These are phyloP conservation scores for Bremia lactucae DNA, from an alignment of 352 stramenopile species.

Conservation along the genomic window DNA sequence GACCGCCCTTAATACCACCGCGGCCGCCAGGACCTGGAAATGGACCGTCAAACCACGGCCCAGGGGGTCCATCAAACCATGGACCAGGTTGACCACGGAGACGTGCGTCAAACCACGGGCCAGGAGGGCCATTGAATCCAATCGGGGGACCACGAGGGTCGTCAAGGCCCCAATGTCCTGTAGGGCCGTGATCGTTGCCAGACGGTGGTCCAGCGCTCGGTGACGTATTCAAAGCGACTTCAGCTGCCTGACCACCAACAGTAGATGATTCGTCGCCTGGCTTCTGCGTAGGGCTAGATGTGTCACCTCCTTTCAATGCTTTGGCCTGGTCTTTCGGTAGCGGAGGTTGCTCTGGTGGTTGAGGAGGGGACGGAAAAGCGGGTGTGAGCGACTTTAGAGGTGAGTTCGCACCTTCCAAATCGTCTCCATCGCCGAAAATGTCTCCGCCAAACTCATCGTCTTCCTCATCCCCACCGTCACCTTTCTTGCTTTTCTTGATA, in stretches of 20 bases:
- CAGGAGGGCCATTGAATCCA: constrained; percentile 40
- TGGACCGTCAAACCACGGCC: constrained; percentile 72
- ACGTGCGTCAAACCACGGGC: constrained; percentile 65
- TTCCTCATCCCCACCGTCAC: constrained; percentile 51
- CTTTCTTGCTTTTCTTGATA: constrained; percentile 81
- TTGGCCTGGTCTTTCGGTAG: constrained; percentile 22
- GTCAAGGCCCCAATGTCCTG: constrained; percentile 20
- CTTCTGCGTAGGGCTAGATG: constrained; percentile 6
- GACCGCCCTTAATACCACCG: constrained; percentile 27
- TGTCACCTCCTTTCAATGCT: constrained; percentile 1
- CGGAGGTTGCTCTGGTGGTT: constrained; percentile 27
- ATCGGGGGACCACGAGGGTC: constrained; percentile 36
- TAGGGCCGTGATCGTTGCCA: constrained; percentile 18
- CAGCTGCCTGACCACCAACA: constrained; percentile 7
- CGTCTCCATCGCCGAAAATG: constrained; percentile 65
- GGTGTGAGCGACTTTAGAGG: constrained; percentile 12
- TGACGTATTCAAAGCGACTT: constrained; percentile 15
- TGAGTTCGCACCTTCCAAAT: constrained; percentile 24
- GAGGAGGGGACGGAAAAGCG: constrained; percentile 13
- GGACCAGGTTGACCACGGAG: constrained; percentile 39
- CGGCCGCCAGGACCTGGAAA: constrained; percentile 41
- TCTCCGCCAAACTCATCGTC: constrained; percentile 82
- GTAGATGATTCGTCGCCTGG: constrained; percentile 16
- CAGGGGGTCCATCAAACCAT: constrained; percentile 64
- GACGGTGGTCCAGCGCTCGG: constrained; percentile 11